phyloP scores from a whole-genome alignment of 139 green algal genomes.

The Chlorella sp. region DNA sequence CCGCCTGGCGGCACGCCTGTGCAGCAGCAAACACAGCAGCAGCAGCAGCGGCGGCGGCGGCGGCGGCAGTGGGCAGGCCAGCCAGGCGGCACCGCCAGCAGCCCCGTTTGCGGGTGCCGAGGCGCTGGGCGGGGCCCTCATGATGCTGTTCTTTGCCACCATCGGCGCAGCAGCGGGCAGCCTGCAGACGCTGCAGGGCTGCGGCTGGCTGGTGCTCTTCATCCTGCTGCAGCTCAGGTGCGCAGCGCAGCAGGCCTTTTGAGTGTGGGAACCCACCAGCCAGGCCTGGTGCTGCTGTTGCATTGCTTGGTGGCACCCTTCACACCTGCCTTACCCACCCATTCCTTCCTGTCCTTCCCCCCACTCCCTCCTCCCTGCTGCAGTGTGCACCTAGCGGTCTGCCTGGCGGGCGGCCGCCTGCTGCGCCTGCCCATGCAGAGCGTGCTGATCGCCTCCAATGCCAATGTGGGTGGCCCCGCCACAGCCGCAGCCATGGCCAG shows the following conservation, averaged over 20 bases:
- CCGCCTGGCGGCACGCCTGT: neutral
- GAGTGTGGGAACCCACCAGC: too few species aligned
- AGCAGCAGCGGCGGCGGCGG: neutral
- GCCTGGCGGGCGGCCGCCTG: slow-evolving; percentile 34
- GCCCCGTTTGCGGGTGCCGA: slow-evolving; percentile 49
- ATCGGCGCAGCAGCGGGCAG: slow-evolving; percentile 75
- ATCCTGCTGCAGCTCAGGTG: slow-evolving; percentile 59
- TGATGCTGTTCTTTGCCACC: slow-evolving; percentile 87
- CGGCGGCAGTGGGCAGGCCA: neutral
- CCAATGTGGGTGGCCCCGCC: slow-evolving; percentile 80
- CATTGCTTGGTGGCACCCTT: too few species aligned
- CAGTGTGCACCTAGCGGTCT: slow-evolving; percentile 48
- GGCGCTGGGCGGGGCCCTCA: slow-evolving; percentile 62
- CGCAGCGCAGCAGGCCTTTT: too few species aligned
- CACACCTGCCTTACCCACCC: too few species aligned
- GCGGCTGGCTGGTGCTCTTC: slow-evolving; percentile 57
- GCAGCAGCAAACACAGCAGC: neutral
- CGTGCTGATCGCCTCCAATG: slow-evolving; percentile 78
- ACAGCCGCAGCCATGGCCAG: slow-evolving; percentile 83
- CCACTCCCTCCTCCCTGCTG: neutral
- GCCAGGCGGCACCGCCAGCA: neutral
- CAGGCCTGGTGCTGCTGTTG: too few species aligned
- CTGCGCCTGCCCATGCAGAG: slow-evolving; percentile 56
- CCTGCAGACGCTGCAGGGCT: slow-evolving; percentile 48
- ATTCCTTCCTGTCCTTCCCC: neutral